Evolutionary conservation across 768 basidiomycete species (phyloP).

Genomic region (Neoboletus subvelutipes): DNA sequence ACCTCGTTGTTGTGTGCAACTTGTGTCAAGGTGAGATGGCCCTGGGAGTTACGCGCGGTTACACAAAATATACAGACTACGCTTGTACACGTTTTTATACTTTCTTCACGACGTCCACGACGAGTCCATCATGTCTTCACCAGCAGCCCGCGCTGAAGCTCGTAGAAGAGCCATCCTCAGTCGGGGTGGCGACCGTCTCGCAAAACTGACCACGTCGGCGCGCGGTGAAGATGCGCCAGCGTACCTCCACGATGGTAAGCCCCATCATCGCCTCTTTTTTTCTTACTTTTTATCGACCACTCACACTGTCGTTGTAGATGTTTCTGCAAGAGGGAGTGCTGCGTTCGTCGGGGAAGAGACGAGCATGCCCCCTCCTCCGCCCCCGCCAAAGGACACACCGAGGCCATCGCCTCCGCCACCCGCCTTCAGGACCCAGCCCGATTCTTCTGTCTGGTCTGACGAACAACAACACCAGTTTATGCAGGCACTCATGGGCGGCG

Average conservation of each 20-base stretch:
- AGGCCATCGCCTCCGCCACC: conserved; percentile 27
- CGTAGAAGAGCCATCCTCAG: conserved; percentile 73
- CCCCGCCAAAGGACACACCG: conserved; percentile 24
- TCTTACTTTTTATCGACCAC: neutral
- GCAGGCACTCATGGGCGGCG: conserved; percentile 54
- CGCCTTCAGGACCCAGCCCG: conserved; percentile 32
- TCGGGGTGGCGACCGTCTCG: conserved; percentile 70
- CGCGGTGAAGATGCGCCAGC: conserved; percentile 66
- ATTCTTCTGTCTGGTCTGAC: conserved; percentile 62
- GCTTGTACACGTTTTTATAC: conserved; percentile 7
- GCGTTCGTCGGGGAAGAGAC: conserved; percentile 41
- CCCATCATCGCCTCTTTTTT: neutral
- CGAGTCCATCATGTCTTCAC: conserved; percentile 35
- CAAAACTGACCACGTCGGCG: conserved; percentile 74
- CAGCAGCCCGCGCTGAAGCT: conserved; percentile 74
- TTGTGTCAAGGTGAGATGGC: no score
- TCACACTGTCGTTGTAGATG: conserved; percentile 2
- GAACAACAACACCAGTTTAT: conserved; percentile 71
- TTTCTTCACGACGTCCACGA: conserved; percentile 9
- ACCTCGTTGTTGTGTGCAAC: no score
- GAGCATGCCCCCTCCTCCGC: conserved; percentile 27
- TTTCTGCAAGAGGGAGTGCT: conserved; percentile 16
- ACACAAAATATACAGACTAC: neutral
- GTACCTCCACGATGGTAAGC: conserved; percentile 48
- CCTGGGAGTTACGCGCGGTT: no score